Evolutionary conservation across 2,329 filamentous ascomycete genomes (phyloP).

Genomic region (Cladosporium sp.): DNA sequence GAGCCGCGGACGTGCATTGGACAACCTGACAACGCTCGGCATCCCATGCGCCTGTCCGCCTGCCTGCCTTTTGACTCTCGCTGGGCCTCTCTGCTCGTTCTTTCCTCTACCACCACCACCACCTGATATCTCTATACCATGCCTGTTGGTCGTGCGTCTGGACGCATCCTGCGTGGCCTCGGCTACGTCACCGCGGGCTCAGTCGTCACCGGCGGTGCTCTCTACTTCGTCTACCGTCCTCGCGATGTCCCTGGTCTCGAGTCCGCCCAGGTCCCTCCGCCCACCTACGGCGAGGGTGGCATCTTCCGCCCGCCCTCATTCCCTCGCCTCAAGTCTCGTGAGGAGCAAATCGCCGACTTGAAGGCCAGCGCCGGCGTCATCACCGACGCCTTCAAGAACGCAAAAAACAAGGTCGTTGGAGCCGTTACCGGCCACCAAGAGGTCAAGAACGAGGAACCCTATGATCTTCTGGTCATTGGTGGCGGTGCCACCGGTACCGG

Average conservation of each 20-base stretch:
- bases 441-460: slow-evolving; percentile 41
- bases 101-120: slow-evolving; percentile 3
- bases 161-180: slow-evolving; percentile 56
- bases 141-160: slow-evolving; percentile 24
- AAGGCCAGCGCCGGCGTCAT: slow-evolving; percentile 51
- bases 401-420: slow-evolving; percentile 46
- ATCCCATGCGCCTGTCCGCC: neutral
- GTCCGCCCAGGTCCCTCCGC: slow-evolving; percentile 67
- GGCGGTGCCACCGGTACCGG: slow-evolving; percentile 77
- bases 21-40: slow-evolving; percentile 5
- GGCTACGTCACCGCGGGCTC: slow-evolving; percentile 60
- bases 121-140: slow-evolving; percentile 2
- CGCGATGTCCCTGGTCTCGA: slow-evolving; percentile 71
- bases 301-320: slow-evolving; percentile 67
- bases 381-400: slow-evolving; percentile 40
- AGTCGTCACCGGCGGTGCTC: slow-evolving; percentile 54
- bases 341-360: slow-evolving; percentile 65
- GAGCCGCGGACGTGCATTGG: slow-evolving; percentile 17
- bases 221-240: slow-evolving; percentile 67
- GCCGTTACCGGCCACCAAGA: slow-evolving; percentile 35
- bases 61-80: slow-evolving; percentile 9
- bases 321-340: slow-evolving; percentile 61
- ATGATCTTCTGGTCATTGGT: slow-evolving; percentile 77
- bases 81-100: slow-evolving; percentile 2
- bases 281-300: slow-evolving; percentile 67